Evolutionary conservation across 1,284 basidiomycete genomes (phyloP).

Genomic region (Apiotrichum montevideense): DNA sequence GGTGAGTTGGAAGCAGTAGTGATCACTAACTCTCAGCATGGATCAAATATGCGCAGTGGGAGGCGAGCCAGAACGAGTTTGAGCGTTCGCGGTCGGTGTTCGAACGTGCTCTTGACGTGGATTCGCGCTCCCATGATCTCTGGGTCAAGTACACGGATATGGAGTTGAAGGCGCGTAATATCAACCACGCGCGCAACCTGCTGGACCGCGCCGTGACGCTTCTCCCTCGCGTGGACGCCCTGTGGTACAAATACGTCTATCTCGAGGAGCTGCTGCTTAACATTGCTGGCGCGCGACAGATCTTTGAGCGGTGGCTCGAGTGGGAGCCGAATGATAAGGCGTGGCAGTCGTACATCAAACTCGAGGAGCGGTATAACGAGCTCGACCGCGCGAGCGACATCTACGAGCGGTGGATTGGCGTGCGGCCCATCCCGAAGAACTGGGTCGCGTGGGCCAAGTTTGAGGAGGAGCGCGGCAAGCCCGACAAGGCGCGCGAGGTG

Average conservation of each 20-base stretch:
- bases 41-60: constrained; percentile 59
- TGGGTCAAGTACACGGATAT: constrained; percentile 98
- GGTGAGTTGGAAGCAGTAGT: constrained; percentile 20
- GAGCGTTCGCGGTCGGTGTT: constrained; percentile 88
- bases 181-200: constrained; percentile 92
- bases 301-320: constrained; percentile 98
- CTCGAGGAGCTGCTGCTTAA: constrained; percentile 96
- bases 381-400: constrained; percentile 83
- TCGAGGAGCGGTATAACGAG: constrained; percentile 91
- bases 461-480: constrained; percentile 80
- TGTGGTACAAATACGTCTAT: constrained; percentile 99
- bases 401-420: constrained; percentile 91
- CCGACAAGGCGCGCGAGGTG: constrained; percentile 90
- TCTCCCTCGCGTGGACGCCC: constrained; percentile 79
- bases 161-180: constrained; percentile 94
- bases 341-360: constrained; percentile 96
- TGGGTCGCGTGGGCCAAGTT: constrained; percentile 97
- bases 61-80: constrained; percentile 96
- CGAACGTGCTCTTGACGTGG: constrained; percentile 93
- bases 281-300: constrained; percentile 87
- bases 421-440: constrained; percentile 86
- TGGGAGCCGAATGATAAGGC: constrained; percentile 99
- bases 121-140: constrained; percentile 77
- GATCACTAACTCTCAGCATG: constrained; percentile 44
- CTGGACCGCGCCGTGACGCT: constrained; percentile 95